phyloP scores from a whole-genome alignment of 1,284 basidiomycete species.

The Heterobasidion occidentale region DNA sequence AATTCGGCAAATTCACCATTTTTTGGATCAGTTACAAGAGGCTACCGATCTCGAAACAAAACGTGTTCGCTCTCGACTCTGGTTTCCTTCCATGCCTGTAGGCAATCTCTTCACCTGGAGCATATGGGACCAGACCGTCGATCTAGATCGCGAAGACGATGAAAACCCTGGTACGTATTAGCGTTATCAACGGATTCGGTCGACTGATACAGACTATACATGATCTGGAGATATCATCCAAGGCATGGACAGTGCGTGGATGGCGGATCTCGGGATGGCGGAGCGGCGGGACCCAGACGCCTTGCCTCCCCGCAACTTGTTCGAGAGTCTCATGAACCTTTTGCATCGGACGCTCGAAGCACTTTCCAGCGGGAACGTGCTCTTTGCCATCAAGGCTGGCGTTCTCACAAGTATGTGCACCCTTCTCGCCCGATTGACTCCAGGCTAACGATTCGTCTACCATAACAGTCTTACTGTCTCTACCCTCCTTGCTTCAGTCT shows the following conservation, averaged over 20 bases:
- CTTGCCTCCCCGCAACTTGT: constrained; percentile 51
- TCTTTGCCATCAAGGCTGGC: constrained; percentile 79
- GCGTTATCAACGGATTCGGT: neutral
- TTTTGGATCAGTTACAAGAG: constrained; percentile 34
- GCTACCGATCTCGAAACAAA: constrained; percentile 52
- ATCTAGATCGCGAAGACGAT: constrained; percentile 38
- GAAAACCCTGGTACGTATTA: constrained; percentile 38
- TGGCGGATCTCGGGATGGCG: constrained; percentile 39
- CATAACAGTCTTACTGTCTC: constrained; percentile 41
- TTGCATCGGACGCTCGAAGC: constrained; percentile 32
- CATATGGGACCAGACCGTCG: constrained; percentile 40
- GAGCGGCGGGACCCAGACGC: constrained; percentile 66
- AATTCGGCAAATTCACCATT: neutral
- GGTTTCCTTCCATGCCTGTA: constrained; percentile 54
- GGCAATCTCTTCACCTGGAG: constrained; percentile 32
- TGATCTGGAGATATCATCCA: constrained; percentile 43
- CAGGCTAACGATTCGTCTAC: constrained; percentile 5
- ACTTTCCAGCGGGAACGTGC: constrained; percentile 47
- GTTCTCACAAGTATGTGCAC: constrained; percentile 42
- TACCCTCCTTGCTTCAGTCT: constrained; percentile 50
- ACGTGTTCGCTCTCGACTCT: constrained; percentile 44
- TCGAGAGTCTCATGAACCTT: constrained; percentile 43
- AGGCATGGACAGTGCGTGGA: constrained; percentile 35
- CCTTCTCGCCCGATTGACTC: neutral
- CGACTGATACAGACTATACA: neutral